These are phyloP conservation scores for Micractinium sp. DNA, from an alignment of 139 green algal species.

Conservation along the genomic window DNA sequence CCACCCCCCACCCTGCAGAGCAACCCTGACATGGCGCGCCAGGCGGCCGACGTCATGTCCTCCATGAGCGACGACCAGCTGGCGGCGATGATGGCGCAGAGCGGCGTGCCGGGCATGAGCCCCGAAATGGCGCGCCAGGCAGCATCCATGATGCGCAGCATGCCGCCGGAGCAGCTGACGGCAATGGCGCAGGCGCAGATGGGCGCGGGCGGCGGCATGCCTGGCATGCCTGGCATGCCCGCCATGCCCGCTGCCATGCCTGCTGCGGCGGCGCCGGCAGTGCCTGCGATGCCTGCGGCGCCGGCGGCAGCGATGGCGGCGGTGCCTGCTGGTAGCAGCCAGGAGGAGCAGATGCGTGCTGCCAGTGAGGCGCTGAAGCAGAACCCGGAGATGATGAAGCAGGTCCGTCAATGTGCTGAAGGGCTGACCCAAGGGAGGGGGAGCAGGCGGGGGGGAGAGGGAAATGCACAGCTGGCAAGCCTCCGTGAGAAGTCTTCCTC, in stretches of 20 bases:
- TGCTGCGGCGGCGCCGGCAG: not conserved
- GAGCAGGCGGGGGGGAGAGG: no score
- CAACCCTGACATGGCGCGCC: constrained; percentile 32
- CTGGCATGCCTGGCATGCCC: not conserved
- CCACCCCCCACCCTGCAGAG: not conserved
- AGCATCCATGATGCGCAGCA: constrained; percentile 22
- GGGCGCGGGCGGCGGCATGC: not conserved
- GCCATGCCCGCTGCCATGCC: not conserved
- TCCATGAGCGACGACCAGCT: constrained; percentile 36
- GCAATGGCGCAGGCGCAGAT: constrained; percentile 18
- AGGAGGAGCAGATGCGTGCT: constrained; percentile 4
- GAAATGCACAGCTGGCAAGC: no score
- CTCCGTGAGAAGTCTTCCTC: no score
- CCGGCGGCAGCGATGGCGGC: not conserved
- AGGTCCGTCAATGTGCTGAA: no score
- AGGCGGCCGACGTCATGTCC: constrained; percentile 5
- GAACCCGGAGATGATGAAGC: constrained; percentile 40
- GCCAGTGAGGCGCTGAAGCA: constrained; percentile 6
- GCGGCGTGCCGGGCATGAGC: constrained; percentile 26
- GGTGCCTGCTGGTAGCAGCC: not conserved
- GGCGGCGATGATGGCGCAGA: constrained; percentile 12
- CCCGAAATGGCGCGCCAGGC: constrained; percentile 32
- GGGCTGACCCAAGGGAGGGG: not conserved
- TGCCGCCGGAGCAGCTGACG: constrained; percentile 25
- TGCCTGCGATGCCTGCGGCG: not conserved